These are phyloP conservation scores for Isochrysis galbana DNA, from an alignment of 78 protist genomes.

Conservation along the genomic window DNA sequence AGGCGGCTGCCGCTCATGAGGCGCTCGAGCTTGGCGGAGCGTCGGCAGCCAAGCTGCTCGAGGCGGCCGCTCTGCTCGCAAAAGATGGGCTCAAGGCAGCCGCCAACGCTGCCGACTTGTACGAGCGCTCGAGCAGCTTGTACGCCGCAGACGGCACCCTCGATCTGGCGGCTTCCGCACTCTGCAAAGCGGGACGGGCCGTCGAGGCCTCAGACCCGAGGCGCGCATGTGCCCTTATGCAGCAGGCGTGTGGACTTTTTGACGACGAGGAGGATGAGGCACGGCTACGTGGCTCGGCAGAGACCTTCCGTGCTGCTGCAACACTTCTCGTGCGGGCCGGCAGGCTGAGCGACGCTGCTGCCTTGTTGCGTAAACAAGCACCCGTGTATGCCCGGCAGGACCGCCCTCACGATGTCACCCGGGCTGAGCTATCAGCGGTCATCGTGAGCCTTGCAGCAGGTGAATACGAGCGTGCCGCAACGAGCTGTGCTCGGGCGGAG, in stretches of 20 bases:
- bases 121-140: background rate
- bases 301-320: background rate
- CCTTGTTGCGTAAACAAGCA: background rate
- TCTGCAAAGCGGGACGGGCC: background rate
- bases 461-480: background rate
- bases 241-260: background rate
- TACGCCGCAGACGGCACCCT: background rate
- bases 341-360: background rate
- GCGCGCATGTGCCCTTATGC: background rate
- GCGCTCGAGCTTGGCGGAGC: background rate
- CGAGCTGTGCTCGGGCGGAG: background rate
- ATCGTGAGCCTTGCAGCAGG: background rate
- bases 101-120: background rate
- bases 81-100: background rate
- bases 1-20: background rate
- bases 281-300: background rate
- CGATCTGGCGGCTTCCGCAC: background rate
- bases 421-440: background rate
- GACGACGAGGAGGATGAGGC: background rate
- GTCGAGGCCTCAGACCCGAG: background rate
- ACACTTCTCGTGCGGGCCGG: background rate
- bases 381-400: background rate
- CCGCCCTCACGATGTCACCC: background rate
- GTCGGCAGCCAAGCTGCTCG: background rate
- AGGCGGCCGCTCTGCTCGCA: background rate